phyloP scores from a whole-genome alignment of 2,329 filamentous ascomycete species.

The Pseudogymnoascus sp. region DNA sequence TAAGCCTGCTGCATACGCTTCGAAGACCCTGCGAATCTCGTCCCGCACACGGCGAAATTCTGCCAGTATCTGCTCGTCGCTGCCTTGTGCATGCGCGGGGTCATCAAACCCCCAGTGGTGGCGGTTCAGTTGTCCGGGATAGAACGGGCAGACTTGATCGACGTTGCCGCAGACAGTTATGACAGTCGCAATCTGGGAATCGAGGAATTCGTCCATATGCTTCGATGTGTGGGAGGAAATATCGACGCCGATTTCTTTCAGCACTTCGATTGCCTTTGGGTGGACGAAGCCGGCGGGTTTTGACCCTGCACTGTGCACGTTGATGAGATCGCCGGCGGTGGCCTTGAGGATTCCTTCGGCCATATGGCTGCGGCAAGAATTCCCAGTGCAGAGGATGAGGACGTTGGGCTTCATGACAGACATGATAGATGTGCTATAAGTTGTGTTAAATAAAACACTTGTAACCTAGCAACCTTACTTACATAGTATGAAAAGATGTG shows the following conservation, averaged over 20 bases:
- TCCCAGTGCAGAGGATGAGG: conserved; percentile 13
- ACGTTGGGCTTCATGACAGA: conserved; percentile 9
- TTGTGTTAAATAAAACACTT: background rate
- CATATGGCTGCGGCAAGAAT: conserved; percentile 13
- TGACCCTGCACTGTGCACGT: conserved; percentile 11
- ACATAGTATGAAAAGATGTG: background rate
- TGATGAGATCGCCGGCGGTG: conserved; percentile 10
- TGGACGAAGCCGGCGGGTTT: conserved; percentile 11
- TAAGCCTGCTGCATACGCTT: conserved; percentile 11
- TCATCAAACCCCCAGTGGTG: conserved; percentile 13
- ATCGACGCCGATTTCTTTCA: conserved; percentile 12
- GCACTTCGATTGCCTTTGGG: conserved; percentile 9
- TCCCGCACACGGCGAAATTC: conserved; percentile 12
- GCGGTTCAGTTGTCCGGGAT: conserved; percentile 10
- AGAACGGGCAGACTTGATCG: conserved; percentile 11
- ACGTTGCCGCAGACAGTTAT: conserved; percentile 13
- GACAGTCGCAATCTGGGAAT: conserved; percentile 8
- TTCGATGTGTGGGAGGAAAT: conserved; percentile 12
- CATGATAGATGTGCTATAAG: background rate
- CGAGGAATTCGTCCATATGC: conserved; percentile 10
- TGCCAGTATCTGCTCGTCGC: conserved; percentile 11
- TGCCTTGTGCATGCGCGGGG: conserved; percentile 9
- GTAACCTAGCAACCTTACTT: background rate
- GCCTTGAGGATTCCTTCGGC: conserved; percentile 11
- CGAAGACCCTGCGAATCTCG: conserved; percentile 10